Evolutionary conservation across 208 protist genomes (phyloP).

Genomic region (Trypanosoma lewisi): DNA sequence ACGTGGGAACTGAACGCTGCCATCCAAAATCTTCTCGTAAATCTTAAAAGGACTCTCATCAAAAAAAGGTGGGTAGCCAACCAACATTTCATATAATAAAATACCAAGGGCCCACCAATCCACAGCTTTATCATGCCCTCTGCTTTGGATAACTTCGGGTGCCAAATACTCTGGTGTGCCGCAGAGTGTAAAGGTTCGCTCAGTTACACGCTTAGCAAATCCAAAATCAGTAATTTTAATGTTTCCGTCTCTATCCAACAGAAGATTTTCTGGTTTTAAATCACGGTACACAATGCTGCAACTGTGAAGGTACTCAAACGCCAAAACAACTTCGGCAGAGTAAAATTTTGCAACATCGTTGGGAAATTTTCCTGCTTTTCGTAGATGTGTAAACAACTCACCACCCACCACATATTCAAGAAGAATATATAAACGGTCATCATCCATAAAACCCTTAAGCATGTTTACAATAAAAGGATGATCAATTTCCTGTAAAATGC

Average conservation of each 20-base stretch:
- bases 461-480: conserved; percentile 96
- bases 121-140: conserved; percentile 78
- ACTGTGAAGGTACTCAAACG: conserved; percentile 85
- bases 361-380: conserved; percentile 87
- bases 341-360: conserved; percentile 94
- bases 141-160: conserved; percentile 85
- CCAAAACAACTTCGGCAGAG: conserved; percentile 84
- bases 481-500: conserved; percentile 89
- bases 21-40: conserved; percentile 90
- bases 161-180: conserved; percentile 88
- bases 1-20: conserved; percentile 79
- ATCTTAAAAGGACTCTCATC: conserved; percentile 91
- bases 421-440: conserved; percentile 92
- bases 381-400: conserved; percentile 91
- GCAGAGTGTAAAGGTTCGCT: conserved; percentile 83
- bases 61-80: conserved; percentile 90
- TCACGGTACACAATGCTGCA: conserved; percentile 86
- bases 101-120: conserved; percentile 92
- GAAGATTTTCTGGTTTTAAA: conserved; percentile 88
- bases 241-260: conserved; percentile 76
- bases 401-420: conserved; percentile 94
- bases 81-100: conserved; percentile 89
- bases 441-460: conserved; percentile 95
- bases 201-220: conserved; percentile 81
- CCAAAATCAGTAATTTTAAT: conserved; percentile 91